Conservation (phyloP, 2,329 filamentous ascomycete genomes). For the Epichloe gansuensis region DNA sequence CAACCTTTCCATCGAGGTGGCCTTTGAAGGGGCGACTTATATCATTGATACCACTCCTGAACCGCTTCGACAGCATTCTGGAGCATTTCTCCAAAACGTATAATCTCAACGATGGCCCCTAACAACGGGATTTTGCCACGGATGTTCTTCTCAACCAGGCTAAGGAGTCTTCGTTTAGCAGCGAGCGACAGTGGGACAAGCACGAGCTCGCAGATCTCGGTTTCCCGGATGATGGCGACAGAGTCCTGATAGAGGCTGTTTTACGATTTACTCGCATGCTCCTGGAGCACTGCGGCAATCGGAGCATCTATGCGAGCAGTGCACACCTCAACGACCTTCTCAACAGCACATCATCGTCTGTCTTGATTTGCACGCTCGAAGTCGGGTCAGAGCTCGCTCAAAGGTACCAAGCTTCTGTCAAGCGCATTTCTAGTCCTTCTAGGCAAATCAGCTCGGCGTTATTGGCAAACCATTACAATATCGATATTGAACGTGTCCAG, state of each 20-base stretch:
- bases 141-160: conserved; percentile 50
- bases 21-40: conserved; percentile 91
- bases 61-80: conserved; percentile 83
- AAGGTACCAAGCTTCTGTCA: conserved; percentile 81
- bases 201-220: conserved; percentile 44
- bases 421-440: conserved; percentile 54
- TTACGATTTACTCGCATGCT: conserved; percentile 79
- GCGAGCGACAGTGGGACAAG: conserved; percentile 31
- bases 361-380: conserved; percentile 68
- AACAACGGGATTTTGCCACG: conserved; percentile 61
- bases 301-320: conserved; percentile 93
- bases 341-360: conserved; percentile 69
- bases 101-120: conserved; percentile 66
- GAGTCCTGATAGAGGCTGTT: conserved; percentile 65
- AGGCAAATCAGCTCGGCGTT: conserved; percentile 60
- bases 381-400: conserved; percentile 80
- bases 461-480: conserved; percentile 74
- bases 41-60: conserved; percentile 93
- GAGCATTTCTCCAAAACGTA: conserved; percentile 74
- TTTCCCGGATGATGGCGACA: conserved; percentile 65
- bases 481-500: conserved; percentile 68
- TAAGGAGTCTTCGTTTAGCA: conserved; percentile 37
- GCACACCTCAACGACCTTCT: conserved; percentile 78
- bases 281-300: conserved; percentile 89
- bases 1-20: conserved; percentile 78